Conservation (phyloP, 805 yeast genomes). For the Myxozyma lipomycoides region DNA sequence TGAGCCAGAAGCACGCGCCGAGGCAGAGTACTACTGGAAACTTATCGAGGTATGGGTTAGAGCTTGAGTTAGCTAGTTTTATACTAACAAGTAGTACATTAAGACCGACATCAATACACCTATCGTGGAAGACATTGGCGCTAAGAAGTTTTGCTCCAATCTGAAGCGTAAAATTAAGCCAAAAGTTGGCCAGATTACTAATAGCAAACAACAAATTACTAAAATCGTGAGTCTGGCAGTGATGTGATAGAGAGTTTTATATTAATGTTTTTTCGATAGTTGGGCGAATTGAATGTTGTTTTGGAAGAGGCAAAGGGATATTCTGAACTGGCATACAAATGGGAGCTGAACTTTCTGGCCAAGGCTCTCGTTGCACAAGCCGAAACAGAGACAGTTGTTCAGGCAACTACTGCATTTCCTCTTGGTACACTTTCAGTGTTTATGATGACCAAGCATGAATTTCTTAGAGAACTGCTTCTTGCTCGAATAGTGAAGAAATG, state of each 20-base stretch:
- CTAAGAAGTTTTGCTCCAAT: constrained; percentile 53
- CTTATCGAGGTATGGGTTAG: constrained; percentile 42
- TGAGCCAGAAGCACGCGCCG: constrained; percentile 38
- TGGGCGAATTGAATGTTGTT: constrained; percentile 48
- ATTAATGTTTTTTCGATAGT: constrained; percentile 34
- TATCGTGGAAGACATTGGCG: constrained; percentile 49
- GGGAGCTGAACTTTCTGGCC: constrained; percentile 78
- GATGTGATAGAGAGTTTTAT: too few relatives aligned
- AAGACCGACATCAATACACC: constrained; percentile 57
- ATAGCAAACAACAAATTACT: constrained; percentile 56
- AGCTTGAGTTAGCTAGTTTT: too few relatives aligned
- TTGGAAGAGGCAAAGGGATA: constrained; percentile 45
- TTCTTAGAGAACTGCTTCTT: constrained; percentile 52
- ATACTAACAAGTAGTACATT: constrained; percentile 41
- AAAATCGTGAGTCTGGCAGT: constrained; percentile 31
- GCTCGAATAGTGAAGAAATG: constrained; percentile 91
- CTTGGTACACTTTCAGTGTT: constrained; percentile 61
- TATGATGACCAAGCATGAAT: constrained; percentile 50
- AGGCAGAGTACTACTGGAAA: constrained; percentile 40
- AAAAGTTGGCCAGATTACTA: constrained; percentile 86
- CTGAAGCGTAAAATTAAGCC: constrained; percentile 78
- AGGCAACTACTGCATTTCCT: constrained; percentile 74
- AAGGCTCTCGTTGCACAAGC: constrained; percentile 88
- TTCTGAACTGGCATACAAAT: constrained; percentile 52
- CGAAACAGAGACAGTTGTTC: constrained; percentile 82